These are phyloP conservation scores for Tremellales sp. DNA, from an alignment of 1,284 basidiomycete species.

Conservation along the genomic window DNA sequence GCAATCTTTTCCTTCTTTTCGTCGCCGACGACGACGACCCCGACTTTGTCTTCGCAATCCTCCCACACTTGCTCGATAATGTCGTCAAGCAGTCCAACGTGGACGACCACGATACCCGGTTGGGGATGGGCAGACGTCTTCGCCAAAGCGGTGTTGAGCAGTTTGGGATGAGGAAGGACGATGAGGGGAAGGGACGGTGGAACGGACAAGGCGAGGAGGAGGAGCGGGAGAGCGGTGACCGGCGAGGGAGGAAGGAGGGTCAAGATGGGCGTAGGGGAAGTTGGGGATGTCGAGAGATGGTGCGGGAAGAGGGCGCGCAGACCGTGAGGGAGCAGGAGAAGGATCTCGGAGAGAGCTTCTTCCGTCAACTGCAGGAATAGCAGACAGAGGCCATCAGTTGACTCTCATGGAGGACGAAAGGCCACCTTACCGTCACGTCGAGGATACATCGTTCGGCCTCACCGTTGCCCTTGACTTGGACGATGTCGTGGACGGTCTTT, in stretches of 20 bases:
- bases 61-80: constrained; percentile 33
- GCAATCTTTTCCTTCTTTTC: constrained; percentile 11
- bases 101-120: constrained; percentile 35
- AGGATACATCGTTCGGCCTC: constrained; percentile 28
- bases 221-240: constrained; percentile 29
- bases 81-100: constrained; percentile 23
- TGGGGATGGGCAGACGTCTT: constrained; percentile 18
- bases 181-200: constrained; percentile 29
- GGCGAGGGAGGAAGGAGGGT: constrained; percentile 37
- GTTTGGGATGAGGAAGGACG: constrained; percentile 25
- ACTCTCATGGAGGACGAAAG: not conserved
- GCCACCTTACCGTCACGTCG: constrained; percentile 29
- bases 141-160: constrained; percentile 24
- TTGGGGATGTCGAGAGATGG: constrained; percentile 9
- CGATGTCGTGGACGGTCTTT: constrained; percentile 39
- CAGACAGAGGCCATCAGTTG: not conserved
- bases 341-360: constrained; percentile 34
- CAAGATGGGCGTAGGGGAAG: constrained; percentile 23
- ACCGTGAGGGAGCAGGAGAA: constrained; percentile 35
- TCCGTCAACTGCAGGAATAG: constrained; percentile 18
- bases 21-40: constrained; percentile 38
- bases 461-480: constrained; percentile 16
- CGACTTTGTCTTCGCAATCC: constrained; percentile 12
- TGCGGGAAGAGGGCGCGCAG: constrained; percentile 38
- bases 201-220: constrained; percentile 36